Evolutionary conservation across 805 yeast genomes (phyloP), one percentile per base, ranked within the genome.

Genomic region (Yarrowia hollandica): DNA sequence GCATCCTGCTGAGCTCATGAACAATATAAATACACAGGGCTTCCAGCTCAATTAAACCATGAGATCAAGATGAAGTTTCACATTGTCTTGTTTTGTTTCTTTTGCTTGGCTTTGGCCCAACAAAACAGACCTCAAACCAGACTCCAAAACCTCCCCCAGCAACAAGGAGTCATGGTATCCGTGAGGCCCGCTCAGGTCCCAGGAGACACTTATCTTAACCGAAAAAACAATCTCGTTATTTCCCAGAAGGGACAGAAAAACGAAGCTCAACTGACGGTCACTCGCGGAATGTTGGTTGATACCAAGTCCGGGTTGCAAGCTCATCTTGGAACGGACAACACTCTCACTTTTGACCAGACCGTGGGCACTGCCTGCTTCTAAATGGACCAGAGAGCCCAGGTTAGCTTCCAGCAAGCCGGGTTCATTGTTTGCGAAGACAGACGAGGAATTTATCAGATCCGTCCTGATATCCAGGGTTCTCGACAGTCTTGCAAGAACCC

Each of bases 201-300:
- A 19, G 52, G 52, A 28, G 52, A 21, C 15, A 30, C 26, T 14
- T 44, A 44, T 14, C 23, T 44, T 9, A n/a, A 11, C 35, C 15
- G 23, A 18, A 44, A 44, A n/a, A 44, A 28, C 52, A 44, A 44
- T 15, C 52, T 44, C 14, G 28, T 44, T 30, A 35, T 44, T 14
- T 44, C 52, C 1, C 52, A 44, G 52, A 44, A 44, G 52, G 19
- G 14, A 16, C 52, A 44, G 23, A 44, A 44, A 21, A 28, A 44
- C 2, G 19, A 16, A 5, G 52, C 33, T n/a, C 52, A 44, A 10
- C 52, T 44, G 25, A 28, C 28, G 52, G 16, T 44, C n/a, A 8
- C 34, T 10, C 52, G 35, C 9, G 52, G 52, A 2, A 6, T 44
- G 23, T 35, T 44, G 1, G 52, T 44, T 2, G 52, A 28, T 8